Evolutionary conservation across 306 rosid genomes (phyloP).

Genomic region (Lablab purpureus): DNA sequence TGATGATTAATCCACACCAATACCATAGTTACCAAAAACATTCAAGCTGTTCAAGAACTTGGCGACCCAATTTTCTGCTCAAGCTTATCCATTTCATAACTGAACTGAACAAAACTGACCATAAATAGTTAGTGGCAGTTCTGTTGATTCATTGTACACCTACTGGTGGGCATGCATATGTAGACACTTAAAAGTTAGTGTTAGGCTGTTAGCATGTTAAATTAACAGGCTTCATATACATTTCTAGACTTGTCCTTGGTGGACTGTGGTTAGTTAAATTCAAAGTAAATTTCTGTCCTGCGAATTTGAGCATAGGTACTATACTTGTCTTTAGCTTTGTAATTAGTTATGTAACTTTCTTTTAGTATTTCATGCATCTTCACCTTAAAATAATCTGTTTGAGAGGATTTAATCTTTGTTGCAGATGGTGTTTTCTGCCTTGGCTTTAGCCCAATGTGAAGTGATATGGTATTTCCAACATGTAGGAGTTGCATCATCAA

Average conservation of each 20-base stretch:
- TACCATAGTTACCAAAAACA: too few species aligned
- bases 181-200: not conserved
- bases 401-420: conserved; percentile 48
- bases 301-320: conserved; percentile 14
- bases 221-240: not conserved
- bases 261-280: conserved; percentile 9
- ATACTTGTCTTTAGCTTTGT: not conserved
- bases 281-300: not conserved
- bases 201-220: conserved; percentile 8
- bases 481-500: conserved; percentile 89
- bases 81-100: not conserved
- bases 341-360: conserved; percentile 20
- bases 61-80: not conserved
- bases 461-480: conserved; percentile 97
- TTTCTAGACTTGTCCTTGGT: conserved; percentile 31
- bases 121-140: conserved; percentile 19
- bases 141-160: conserved; percentile 16
- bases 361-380: conserved; percentile 18
- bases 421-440: conserved; percentile 99
- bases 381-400: conserved; percentile 17
- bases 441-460: conserved; percentile 98
- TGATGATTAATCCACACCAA: too few species aligned
- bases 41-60: not conserved
- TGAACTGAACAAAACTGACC: conserved; percentile 2
- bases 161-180: conserved; percentile 3